Percentiles rank a stretch among this genome's conserved stretches.
phyloP scores from a whole-genome alignment of 495 filamentous ascomycete genomes.

The Aspergillus coremiiformis region DNA sequence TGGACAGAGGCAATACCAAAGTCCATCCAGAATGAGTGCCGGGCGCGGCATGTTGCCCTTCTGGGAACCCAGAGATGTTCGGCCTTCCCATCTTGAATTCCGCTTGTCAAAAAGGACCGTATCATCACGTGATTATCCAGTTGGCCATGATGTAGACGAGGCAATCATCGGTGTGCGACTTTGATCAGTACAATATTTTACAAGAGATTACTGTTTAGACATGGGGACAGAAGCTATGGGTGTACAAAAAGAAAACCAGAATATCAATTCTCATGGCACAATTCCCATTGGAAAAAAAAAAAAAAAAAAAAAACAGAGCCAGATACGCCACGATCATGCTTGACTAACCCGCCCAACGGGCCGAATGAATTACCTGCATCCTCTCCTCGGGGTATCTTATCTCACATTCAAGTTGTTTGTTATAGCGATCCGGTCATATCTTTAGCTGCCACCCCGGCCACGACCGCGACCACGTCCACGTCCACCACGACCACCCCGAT shows the following conservation, averaged over 20 bases:
- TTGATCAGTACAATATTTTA: background rate
- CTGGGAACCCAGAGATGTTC: slow-evolving; percentile 2
- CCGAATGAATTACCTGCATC: slow-evolving; percentile 22
- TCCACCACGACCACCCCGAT: slow-evolving; percentile 38
- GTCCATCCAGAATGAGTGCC: slow-evolving; percentile 49
- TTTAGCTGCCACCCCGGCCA: slow-evolving; percentile 40
- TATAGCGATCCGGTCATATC: slow-evolving; percentile 11
- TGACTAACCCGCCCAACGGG: slow-evolving; percentile 30
- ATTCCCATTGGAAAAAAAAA: slow-evolving; percentile 25
- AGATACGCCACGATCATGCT: slow-evolving; percentile 43
- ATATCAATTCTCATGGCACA: slow-evolving; percentile 23
- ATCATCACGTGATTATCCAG: slow-evolving; percentile 13
- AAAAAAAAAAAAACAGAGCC: slow-evolving; percentile 39
- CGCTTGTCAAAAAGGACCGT: background rate
- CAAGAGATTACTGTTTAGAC: background rate
- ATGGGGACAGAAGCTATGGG: background rate
- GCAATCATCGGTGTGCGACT: background rate
- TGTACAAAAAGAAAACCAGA: slow-evolving; percentile 17
- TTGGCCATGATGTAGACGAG: background rate
- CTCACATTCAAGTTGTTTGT: slow-evolving; percentile 3
- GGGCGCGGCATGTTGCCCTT: slow-evolving; percentile 37
- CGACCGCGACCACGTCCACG: slow-evolving; percentile 46
- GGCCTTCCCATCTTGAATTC: background rate
- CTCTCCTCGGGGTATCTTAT: slow-evolving; percentile 39
- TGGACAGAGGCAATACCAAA: slow-evolving; percentile 63